Base-by-base conservation (phyloP, 305 asterid genomes). In the Solanum hybrid region DNA sequence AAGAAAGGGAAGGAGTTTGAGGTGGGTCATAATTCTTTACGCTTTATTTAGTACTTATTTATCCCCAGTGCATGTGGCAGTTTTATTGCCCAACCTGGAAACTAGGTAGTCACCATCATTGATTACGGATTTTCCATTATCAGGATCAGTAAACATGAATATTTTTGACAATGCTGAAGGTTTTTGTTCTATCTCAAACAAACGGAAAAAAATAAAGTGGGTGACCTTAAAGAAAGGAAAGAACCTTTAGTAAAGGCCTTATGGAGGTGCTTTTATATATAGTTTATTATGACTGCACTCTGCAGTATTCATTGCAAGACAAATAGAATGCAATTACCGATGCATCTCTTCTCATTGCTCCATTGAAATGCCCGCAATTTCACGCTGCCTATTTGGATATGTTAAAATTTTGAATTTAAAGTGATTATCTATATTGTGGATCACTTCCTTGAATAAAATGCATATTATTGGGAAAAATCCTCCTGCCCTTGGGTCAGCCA, bases 1-100 rank as follows among this genome's bases (percentile, higher is more conserved):
- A 94, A 29, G 37, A 95, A 92, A 90, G 98, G 98, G 66, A 97
- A 90, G 93, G 98, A 96, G 89, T 98, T 96, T 92, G 99, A 96
- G 98, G 99, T 95, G 80, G 80, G 94, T 82, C 87, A 88, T 88
- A 29, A 72, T 64, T 90, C 32, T 38, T 20, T 84, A 29, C 1
- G 0, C n/a, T 60, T 56, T 34, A 32, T 34, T 60, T 60, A 32
- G n/a, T 34, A 60, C 78, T 11, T 60, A 34, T 32, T 60, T 85
- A 31, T 32, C 42, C 5, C 56, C 5, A 7, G 34, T 85, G 24
- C 77, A 22, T 60, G 31, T 60, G 24, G 24, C n/a, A 32, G 8
- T 85, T 85, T 60, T 56, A 13, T 85, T 60, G 51, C 32, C 24
- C 76, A 85, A n/a, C 34, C 24, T 34, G 34, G 24, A 32, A n/a